A percentile compares a stretch with the other conserved stretches of the same genome.
Conservation (phyloP, 2,329 filamentous ascomycete genomes). For the Claviceps cyperi region DNA sequence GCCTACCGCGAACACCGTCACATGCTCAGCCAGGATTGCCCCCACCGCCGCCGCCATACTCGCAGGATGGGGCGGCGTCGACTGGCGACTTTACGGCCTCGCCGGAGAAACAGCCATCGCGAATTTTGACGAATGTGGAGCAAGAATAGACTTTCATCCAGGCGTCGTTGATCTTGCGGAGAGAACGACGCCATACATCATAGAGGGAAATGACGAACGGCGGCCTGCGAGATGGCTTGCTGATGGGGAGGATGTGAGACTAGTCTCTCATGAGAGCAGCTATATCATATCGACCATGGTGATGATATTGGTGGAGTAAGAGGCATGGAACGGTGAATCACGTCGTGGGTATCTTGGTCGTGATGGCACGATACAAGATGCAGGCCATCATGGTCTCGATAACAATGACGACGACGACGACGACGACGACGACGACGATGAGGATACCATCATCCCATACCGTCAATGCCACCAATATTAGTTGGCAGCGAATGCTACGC, state of each 20-base stretch:
- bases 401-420: too few relatives aligned
- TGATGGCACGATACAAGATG: neutral
- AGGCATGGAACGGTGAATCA: neutral
- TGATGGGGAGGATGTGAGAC: slow-evolving; percentile 17
- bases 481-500: too few relatives aligned
- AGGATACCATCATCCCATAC: too few relatives aligned
- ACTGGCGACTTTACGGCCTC: too few relatives aligned
- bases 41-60: too few relatives aligned
- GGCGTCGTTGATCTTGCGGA: neutral
- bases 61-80: too few relatives aligned
- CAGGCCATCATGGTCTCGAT: neutral
- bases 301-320: neutral
- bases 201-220: neutral
- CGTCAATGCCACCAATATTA: too few relatives aligned
- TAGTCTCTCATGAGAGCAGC: neutral
- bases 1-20: too few relatives aligned
- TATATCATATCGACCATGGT: neutral
- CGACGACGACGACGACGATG: too few relatives aligned
- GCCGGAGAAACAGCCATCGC: too few relatives aligned
- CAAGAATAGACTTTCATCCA: slow-evolving; percentile 10
- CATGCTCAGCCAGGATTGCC: too few relatives aligned
- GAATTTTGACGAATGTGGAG: too few relatives aligned
- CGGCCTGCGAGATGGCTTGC: slow-evolving; percentile 13
- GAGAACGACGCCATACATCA: neutral
- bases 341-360: neutral